A percentile compares a stretch with the other conserved stretches of the same genome.
These are phyloP conservation scores for Solanum pimpinellifolium DNA, from an alignment of 257 asterid species.

Conservation along the genomic window DNA sequence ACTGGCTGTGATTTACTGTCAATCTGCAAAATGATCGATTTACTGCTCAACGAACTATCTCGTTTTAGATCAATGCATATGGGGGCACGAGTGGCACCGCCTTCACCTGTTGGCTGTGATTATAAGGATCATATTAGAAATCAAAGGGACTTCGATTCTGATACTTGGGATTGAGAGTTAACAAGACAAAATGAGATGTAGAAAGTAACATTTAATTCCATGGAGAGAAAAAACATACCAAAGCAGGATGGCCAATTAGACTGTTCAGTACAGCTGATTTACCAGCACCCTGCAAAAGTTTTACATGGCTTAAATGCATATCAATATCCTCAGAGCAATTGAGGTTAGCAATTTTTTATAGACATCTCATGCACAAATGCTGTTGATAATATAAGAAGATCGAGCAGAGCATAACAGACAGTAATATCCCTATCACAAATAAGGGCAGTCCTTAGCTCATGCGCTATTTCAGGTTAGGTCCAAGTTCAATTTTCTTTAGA, in stretches of 20 bases:
- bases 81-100: conserved; percentile 99
- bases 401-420: neutral
- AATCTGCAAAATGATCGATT: conserved; percentile 74
- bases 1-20: conserved; percentile 90
- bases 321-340: neutral
- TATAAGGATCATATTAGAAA: neutral
- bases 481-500: neutral
- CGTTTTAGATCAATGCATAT: conserved; percentile 77
- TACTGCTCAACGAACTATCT: conserved; percentile 80
- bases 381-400: neutral
- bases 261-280: conserved; percentile 98
- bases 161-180: neutral
- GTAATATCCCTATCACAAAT: neutral
- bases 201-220: neutral
- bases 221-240: conserved; percentile 43
- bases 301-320: neutral
- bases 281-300: conserved; percentile 77
- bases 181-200: neutral
- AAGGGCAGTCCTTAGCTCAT: neutral
- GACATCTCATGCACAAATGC: neutral
- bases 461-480: neutral
- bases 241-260: conserved; percentile 87
- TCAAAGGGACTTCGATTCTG: neutral
- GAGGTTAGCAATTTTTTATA: neutral
- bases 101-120: conserved; percentile 96